Evolutionary conservation across 768 basidiomycete genomes (phyloP).

Genomic region (Strobilomyces dryophilus): DNA sequence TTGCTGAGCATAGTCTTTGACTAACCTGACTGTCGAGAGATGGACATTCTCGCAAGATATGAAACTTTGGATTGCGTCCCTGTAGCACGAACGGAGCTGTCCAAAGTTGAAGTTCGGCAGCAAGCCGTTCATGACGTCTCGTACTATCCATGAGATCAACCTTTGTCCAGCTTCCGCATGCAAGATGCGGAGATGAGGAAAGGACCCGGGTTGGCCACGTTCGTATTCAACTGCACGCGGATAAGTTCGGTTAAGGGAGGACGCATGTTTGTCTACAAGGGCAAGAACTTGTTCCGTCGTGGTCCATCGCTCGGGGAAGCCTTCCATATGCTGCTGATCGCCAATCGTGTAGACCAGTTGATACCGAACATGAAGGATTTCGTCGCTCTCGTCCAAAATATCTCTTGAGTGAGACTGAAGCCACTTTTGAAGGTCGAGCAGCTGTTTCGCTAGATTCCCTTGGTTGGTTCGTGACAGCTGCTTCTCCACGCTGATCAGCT

Average conservation of each 20-base stretch:
- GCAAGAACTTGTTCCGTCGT: constrained; percentile 30
- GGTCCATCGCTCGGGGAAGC: too few relatives aligned
- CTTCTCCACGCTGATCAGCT: constrained; percentile 42
- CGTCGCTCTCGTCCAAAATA: too few relatives aligned
- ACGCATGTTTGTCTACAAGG: constrained; percentile 21
- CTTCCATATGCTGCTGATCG: constrained; percentile 23
- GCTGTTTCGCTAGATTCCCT: neutral
- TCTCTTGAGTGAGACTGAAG: constrained; percentile 25
- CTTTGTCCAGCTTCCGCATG: constrained; percentile 5
- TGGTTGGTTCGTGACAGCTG: constrained; percentile 15
- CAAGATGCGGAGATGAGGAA: constrained; percentile 24
- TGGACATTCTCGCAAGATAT: constrained; percentile 14
- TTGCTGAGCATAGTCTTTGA: constrained; percentile 3
- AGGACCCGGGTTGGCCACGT: constrained; percentile 11
- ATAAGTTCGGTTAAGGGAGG: constrained; percentile 1
- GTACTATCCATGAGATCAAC: constrained; percentile 11
- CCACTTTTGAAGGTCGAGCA: constrained; percentile 31
- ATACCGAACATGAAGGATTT: too few relatives aligned
- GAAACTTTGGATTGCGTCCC: constrained; percentile 19
- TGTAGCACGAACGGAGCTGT: neutral
- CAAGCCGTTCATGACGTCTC: constrained; percentile 11
- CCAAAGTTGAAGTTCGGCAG: constrained; percentile 18
- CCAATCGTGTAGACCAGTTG: constrained; percentile 38
- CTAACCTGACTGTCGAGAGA: neutral
- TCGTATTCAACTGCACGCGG: constrained; percentile 19